Base-by-base conservation (phyloP, 805 yeast species). In the Kluyveromyces lactis region DNA sequence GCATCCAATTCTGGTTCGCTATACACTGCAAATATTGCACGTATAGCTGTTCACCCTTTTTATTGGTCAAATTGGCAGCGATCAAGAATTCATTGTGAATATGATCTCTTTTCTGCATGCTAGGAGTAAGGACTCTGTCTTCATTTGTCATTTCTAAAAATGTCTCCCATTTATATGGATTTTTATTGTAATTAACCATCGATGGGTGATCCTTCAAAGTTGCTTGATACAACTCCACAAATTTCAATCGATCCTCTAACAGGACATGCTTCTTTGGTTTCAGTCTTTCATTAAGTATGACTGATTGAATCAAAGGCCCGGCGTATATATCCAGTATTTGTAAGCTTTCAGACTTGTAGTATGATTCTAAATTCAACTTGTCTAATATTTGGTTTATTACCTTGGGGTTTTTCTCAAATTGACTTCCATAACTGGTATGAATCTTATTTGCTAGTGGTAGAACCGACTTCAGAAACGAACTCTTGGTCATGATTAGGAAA, bases 1-100 rank as follows among this genome's bases (percentile, higher is more conserved):
- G 80, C 7, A 85, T 56, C 95, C 95, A 86, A 52, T 82, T 83
- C 36, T 71, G 66, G 53, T 79, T 71, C 0, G 73, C 78, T 21
- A 79, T 64, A 58, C 94, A 82, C 43, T 71, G 72, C 24, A 82
- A 57, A 77, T 86, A 82, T 60, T 86, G 95, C 41, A 82, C 77
- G 18, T 82, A 58, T 13, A 85, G 68, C 37, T 81, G 77, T 54
- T 81, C 92, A 10, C 82, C 83, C 7, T 64, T 53, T 27, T 53
- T 36, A 16, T 69, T 66, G 1, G 82, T 68, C 21, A 81, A 63
- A 51, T 79, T 76, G 2, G 79, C 89, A 4, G 77, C 62, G 24
- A 77, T 65, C 26, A 84, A 58, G 18, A 83, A 65, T 40, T 70
- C 70, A 40, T 72, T 64, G 56, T 81, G 76, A 15, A 79, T 55